Base-by-base conservation (phyloP, 441 rosid genomes). In the Raphanus hybrid region DNA sequence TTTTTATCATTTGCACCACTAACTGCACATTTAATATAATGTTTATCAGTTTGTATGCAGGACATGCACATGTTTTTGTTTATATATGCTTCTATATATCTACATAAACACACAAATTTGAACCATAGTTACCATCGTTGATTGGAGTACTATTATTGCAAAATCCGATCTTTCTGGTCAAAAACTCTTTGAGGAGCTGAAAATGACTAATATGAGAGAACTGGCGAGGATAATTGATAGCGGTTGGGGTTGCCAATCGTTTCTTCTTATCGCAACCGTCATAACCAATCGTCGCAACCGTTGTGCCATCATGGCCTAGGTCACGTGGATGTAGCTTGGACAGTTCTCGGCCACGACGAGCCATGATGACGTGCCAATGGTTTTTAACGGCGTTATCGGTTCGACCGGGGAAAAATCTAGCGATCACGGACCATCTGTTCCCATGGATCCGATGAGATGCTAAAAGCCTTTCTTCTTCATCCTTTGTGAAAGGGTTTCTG, bases 311-410 rank as follows among this genome's bases (percentile, higher is more conserved):
- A 52, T 52, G 20, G 20, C 58, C 58, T 0, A 6, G 58, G 8
- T 2, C 58, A 54, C 58, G 58, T 54, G 58, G 58, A 54, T 23
- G 58, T 54, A 54, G 23, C 58, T 54, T 54, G 10, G 58, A 54
- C 10, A 15, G 23, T 54, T 54, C 58, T 54, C 58, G 58, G 58
- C 23, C 58, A 15, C 58, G 58, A 54, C 58, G 58, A 54, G 58
- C 58, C 58, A 54, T 54, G 58, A 54, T 54, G 23, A 54, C 58
- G 58, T 54, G 58, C 58, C 58, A 54, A 54, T 54, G 58, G 23
- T 54, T 54, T 54, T 54, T 54, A 54, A 54, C 58, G 10, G 58
- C 58, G 23, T 54, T 54, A 54, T 54, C 58, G 10, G 58, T 54
- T 54, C 58, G 58, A 54, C 58, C 58, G 1, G 58, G 58, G 5